These are phyloP conservation scores for Dendrobium catenatum DNA, from an alignment of 106 monocot genomes.

Conservation along the genomic window DNA sequence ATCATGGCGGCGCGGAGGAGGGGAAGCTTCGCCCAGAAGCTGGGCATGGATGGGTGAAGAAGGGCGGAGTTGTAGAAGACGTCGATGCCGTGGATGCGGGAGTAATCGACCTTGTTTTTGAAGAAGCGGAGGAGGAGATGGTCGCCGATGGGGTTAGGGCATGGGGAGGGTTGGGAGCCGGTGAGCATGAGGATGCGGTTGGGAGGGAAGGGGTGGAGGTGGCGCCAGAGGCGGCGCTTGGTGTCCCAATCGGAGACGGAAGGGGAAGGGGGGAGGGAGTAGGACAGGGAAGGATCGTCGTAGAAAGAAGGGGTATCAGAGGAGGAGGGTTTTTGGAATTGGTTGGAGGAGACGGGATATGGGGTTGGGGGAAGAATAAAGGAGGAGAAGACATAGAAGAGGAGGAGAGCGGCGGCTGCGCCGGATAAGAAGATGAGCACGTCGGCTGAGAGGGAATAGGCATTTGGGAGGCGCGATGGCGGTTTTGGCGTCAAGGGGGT, in stretches of 20 bases:
- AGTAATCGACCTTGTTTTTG: constrained; percentile 80
- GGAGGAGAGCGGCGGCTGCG: neutral
- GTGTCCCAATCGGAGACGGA: constrained; percentile 13
- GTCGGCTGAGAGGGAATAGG: neutral
- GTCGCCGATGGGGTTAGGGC: constrained; percentile 24
- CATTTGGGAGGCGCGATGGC: neutral
- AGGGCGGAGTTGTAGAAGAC: constrained; percentile 72
- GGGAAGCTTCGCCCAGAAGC: constrained; percentile 67
- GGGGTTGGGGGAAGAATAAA: neutral
- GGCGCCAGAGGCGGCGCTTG: constrained; percentile 11
- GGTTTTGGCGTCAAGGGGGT: neutral
- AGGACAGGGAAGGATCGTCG: constrained; percentile 16
- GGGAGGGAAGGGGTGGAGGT: constrained; percentile 2
- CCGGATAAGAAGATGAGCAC: neutral
- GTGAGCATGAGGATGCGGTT: constrained; percentile 44
- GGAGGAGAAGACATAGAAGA: neutral
- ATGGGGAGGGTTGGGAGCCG: constrained; percentile 53
- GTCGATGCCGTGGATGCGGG: constrained; percentile 45
- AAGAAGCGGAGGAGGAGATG: constrained; percentile 52
- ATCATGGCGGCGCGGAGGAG: constrained; percentile 70
- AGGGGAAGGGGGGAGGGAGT: neutral
- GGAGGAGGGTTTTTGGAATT: neutral
- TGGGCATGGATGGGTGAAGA: constrained; percentile 52
- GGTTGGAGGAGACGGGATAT: neutral
- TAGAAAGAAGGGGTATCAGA: constrained; percentile 1